Evolutionary conservation across 208 protist species (phyloP).

Genomic region (Acanthamoeba lugdunensis): DNA sequence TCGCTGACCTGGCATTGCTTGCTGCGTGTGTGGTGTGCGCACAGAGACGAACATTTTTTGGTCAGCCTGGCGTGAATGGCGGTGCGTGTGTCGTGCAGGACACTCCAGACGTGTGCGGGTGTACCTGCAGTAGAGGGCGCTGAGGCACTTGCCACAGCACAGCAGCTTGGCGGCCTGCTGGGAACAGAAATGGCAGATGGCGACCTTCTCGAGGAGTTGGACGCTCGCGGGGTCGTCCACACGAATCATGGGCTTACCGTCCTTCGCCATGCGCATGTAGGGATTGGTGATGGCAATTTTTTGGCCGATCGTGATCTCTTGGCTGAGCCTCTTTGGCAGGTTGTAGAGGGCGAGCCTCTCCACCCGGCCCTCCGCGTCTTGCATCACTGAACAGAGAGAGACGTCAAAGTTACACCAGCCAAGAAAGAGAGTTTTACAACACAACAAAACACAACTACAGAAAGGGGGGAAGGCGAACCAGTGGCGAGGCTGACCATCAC

Average conservation of each 20-base stretch:
- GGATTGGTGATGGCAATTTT: neutral
- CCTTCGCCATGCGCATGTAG: slow-evolving; percentile 6
- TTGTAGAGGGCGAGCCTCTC: neutral
- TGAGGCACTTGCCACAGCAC: too few species aligned
- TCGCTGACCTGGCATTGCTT: too few species aligned
- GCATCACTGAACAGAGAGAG: neutral
- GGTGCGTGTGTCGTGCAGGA: too few species aligned
- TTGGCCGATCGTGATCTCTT: neutral
- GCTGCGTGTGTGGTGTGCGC: too few species aligned
- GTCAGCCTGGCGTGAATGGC: too few species aligned
- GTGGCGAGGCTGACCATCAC: neutral
- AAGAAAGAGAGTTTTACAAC: too few species aligned
- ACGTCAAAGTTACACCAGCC: too few species aligned
- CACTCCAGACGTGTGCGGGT: too few species aligned
- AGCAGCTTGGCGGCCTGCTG: neutral
- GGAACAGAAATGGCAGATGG: slow-evolving; percentile 6
- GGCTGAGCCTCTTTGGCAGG: neutral
- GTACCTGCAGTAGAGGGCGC: too few species aligned
- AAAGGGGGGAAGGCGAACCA: neutral
- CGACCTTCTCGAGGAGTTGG: neutral
- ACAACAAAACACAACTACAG: too few species aligned
- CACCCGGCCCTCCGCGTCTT: neutral
- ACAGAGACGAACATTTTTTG: too few species aligned
- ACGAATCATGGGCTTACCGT: neutral
- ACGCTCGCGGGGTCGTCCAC: neutral